Evolutionary conservation across 148 eudicot genomes (phyloP).

Genomic region (Rheum nobile): DNA sequence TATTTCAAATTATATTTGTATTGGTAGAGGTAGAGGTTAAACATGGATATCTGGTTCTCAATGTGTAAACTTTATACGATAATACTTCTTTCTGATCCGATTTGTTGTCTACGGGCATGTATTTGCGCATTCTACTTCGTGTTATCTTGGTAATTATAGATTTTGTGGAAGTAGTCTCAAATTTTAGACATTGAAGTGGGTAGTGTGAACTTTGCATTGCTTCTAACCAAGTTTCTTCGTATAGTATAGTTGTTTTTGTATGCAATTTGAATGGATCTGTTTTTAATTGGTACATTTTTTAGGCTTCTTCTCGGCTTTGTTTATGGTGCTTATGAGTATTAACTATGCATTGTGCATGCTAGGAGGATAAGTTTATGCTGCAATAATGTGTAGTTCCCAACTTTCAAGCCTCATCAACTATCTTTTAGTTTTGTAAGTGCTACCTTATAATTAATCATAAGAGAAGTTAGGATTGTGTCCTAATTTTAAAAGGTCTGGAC

Average conservation of each 20-base stretch:
- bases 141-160: not conserved
- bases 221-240: not conserved
- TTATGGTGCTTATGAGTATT: not conserved
- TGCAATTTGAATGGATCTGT: not conserved
- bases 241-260: not conserved
- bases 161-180: not conserved
- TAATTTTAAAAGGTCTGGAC: not conserved
- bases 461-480: not conserved
- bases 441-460: not conserved
- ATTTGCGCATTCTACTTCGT: not conserved
- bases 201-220: not conserved
- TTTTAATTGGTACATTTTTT: not conserved
- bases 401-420: not conserved
- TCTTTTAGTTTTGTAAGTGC: too few species aligned
- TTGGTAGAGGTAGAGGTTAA: not conserved
- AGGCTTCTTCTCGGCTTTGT: not conserved
- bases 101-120: not conserved
- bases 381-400: not conserved
- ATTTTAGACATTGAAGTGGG: not conserved
- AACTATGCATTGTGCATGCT: not conserved
- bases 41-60: not conserved
- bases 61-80: not conserved
- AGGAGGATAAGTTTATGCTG: not conserved
- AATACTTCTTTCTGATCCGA: not conserved
- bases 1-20: not conserved